Percentiles rank a stretch among this genome's conserved stretches.
These are phyloP conservation scores for Botrytis squamosa DNA, from an alignment of 2,329 filamentous ascomycete genomes.

Conservation along the genomic window DNA sequence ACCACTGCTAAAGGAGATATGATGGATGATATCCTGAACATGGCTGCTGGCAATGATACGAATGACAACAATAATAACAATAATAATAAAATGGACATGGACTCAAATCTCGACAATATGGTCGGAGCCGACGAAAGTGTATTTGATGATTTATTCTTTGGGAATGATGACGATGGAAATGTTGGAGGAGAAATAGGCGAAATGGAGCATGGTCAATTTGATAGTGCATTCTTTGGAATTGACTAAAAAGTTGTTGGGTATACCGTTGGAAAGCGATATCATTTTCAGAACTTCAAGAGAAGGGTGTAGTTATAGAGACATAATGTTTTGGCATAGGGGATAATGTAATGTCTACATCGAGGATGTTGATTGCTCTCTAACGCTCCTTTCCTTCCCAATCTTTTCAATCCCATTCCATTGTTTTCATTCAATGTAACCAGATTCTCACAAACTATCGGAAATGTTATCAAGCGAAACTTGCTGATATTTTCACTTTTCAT, in stretches of 20 bases:
- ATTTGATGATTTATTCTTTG: constrained; percentile 38
- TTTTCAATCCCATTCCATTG: background rate
- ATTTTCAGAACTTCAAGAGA: background rate
- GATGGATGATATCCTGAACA: constrained; percentile 30
- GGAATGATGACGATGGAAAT: constrained; percentile 26
- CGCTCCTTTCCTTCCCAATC: background rate
- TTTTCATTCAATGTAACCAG: background rate
- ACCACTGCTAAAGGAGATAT: constrained; percentile 23
- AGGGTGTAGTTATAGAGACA: background rate
- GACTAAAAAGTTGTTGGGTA: constrained; percentile 13
- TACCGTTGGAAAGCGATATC: background rate
- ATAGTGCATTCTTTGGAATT: constrained; percentile 36
- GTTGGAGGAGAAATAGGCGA: constrained; percentile 27
- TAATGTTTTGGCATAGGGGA: background rate
- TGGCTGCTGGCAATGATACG: constrained; percentile 9
- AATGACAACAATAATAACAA: constrained; percentile 18
- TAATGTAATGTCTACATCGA: background rate
- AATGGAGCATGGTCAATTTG: constrained; percentile 36
- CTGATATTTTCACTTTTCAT: background rate
- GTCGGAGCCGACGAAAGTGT: constrained; percentile 38
- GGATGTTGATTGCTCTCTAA: too few relatives aligned
- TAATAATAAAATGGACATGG: constrained; percentile 44
- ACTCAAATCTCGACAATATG: constrained; percentile 54
- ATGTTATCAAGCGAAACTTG: background rate
- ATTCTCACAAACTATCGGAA: background rate